phyloP scores from a whole-genome alignment of 805 yeast genomes.

The Wickerhamiella shivajii region DNA sequence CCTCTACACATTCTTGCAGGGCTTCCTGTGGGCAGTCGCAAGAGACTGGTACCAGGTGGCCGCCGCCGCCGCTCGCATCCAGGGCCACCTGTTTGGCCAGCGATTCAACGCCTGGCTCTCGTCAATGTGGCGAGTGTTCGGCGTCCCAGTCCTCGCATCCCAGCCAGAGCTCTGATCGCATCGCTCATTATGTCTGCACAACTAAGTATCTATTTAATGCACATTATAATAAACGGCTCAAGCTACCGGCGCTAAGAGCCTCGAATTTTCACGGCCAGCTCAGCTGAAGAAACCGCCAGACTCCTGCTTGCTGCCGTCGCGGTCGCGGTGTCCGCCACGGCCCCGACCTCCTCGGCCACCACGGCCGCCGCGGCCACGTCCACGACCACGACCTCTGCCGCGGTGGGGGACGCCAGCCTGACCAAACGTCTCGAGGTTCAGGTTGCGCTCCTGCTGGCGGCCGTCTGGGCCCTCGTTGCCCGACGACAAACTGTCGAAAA shows the following conservation, averaged over 20 bases:
- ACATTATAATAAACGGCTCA: background rate
- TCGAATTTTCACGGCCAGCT: too few species aligned
- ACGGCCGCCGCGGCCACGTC: slow-evolving; percentile 31
- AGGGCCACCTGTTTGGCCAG: slow-evolving; percentile 12
- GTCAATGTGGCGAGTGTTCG: too few species aligned
- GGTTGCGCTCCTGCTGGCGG: slow-evolving; percentile 57
- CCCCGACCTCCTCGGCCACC: slow-evolving; percentile 26
- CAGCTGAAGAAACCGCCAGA: too few species aligned
- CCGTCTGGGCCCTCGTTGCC: slow-evolving; percentile 39
- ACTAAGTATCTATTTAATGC: background rate
- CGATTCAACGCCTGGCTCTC: slow-evolving; percentile 11
- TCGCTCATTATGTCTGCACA: background rate
- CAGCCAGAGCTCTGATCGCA: background rate
- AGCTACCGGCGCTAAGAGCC: too few species aligned
- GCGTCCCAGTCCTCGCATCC: too few species aligned
- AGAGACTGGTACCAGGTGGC: slow-evolving; percentile 16
- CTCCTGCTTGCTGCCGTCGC: too few species aligned
- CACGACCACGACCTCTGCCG: slow-evolving; percentile 28
- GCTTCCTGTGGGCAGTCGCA: slow-evolving; percentile 24
- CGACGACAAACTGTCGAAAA: slow-evolving; percentile 75
- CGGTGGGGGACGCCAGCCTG: slow-evolving; percentile 39
- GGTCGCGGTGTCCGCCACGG: slow-evolving; percentile 21
- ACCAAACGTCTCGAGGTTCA: slow-evolving; percentile 77
- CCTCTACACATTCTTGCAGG: slow-evolving; percentile 24
- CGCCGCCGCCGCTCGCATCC: slow-evolving; percentile 6